A percentile compares a stretch with the other conserved stretches of the same genome.
Evolutionary conservation across 176 grass and related monocot genomes (phyloP).

Genomic region (Thalia dealbata): DNA sequence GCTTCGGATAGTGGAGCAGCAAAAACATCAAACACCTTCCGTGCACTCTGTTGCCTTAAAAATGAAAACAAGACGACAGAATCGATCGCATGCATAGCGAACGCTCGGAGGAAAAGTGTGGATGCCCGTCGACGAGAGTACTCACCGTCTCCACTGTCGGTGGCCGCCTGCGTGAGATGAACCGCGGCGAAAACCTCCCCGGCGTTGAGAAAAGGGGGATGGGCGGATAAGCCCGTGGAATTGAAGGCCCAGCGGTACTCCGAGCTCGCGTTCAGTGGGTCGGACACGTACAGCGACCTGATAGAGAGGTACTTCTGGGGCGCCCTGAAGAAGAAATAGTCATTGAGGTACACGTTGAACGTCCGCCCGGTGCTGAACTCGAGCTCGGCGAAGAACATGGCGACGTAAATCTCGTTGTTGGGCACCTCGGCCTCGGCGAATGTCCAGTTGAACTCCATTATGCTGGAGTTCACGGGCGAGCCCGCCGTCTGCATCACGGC

Average conservation of each 20-base stretch:
- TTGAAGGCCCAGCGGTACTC: not conserved
- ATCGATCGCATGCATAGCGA: no score
- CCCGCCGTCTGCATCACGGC: not conserved
- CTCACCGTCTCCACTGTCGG: slow-evolving; percentile 16
- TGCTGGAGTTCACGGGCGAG: not conserved
- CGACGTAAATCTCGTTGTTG: not conserved
- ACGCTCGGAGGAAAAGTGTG: no score
- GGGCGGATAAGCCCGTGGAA: slow-evolving; percentile 13
- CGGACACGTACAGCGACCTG: not conserved
- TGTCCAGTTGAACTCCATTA: not conserved
- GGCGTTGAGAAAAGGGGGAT: slow-evolving; percentile 25
- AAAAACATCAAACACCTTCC: not conserved
- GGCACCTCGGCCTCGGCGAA: no score
- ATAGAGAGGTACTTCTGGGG: not conserved
- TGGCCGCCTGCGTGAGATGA: not conserved
- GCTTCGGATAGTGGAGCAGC: no score
- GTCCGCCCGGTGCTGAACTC: not conserved
- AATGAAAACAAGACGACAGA: no score
- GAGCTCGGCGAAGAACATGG: not conserved
- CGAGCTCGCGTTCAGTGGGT: not conserved
- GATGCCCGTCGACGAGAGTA: no score
- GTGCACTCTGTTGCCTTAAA: not conserved
- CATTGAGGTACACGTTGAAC: not conserved
- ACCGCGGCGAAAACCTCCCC: slow-evolving; percentile 8
- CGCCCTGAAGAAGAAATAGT: not conserved